Evolutionary conservation across 306 rosid species (phyloP).

Genomic region (Corylus americana): DNA sequence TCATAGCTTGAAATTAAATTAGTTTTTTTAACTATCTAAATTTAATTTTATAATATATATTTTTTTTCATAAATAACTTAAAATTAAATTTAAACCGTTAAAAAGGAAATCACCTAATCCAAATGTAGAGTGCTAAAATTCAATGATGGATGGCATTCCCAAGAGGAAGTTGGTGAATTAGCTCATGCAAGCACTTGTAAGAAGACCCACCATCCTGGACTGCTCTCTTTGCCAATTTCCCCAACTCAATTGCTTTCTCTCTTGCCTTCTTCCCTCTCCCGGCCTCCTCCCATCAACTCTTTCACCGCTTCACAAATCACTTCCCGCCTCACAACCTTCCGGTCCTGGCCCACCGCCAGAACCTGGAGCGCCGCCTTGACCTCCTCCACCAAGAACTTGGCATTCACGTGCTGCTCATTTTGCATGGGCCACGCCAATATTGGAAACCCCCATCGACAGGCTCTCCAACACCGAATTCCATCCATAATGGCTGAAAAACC

Average conservation of each 20-base stretch:
- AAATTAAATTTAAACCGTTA: too few species aligned
- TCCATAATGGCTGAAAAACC: slow-evolving; percentile 43
- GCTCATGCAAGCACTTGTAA: slow-evolving; percentile 7
- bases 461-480: slow-evolving; percentile 45
- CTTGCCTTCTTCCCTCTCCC: slow-evolving; percentile 30
- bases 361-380: slow-evolving; percentile 22
- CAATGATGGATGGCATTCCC: too few species aligned
- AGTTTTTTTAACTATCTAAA: too few species aligned
- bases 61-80: too few species aligned
- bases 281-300: slow-evolving; percentile 46
- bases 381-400: slow-evolving; percentile 33
- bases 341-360: neutral
- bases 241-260: slow-evolving; percentile 29
- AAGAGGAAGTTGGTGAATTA: slow-evolving; percentile 8
- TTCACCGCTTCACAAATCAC: slow-evolving; percentile 28
- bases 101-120: too few species aligned
- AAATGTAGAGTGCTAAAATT: too few species aligned
- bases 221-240: slow-evolving; percentile 28
- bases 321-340: slow-evolving; percentile 4
- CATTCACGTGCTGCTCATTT: slow-evolving; percentile 35
- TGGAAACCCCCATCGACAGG: slow-evolving; percentile 29
- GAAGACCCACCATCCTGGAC: slow-evolving; percentile 40
- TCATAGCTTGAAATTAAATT: too few species aligned
- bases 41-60: too few species aligned
- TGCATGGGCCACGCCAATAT: slow-evolving; percentile 40